These are phyloP conservation scores for Haplosporangium sp. DNA, from an alignment of 371 early-diverging fungal genomes.

Conservation along the genomic window DNA sequence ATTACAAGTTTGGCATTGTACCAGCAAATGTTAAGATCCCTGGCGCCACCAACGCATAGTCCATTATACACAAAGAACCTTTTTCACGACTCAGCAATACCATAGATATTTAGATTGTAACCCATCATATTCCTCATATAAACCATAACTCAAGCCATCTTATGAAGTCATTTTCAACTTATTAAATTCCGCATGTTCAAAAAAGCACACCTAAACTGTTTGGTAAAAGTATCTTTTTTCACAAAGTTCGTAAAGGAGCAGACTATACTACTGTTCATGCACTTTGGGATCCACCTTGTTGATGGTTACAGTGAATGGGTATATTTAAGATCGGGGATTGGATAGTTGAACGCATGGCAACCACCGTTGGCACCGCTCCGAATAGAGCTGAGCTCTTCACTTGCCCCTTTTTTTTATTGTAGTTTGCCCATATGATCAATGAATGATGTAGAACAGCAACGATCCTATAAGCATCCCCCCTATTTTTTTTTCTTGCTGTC, in stretches of 20 bases:
- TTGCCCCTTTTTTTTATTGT: neutral
- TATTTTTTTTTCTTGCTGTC: slow-evolving; percentile 2
- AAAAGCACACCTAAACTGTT: no score
- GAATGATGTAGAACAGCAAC: slow-evolving; percentile 3
- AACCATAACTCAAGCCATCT: no score
- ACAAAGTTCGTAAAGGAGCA: no score
- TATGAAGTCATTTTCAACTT: no score
- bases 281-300: no score
- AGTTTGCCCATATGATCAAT: slow-evolving; percentile 14
- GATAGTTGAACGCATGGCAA: neutral
- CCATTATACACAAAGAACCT: neutral
- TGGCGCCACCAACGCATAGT: slow-evolving; percentile 8
- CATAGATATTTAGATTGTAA: slow-evolving; percentile 1
- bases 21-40: slow-evolving; percentile 47
- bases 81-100: neutral
- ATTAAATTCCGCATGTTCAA: no score
- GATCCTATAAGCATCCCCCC: neutral
- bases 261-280: no score
- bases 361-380: neutral
- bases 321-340: neutral
- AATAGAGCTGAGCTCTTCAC: neutral
- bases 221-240: no score
- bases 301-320: neutral
- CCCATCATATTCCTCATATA: neutral
- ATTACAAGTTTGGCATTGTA: slow-evolving; percentile 58